Percentiles rank a stretch among this genome's conserved stretches.
phyloP scores from a whole-genome alignment of 2,329 filamentous ascomycete species.

The Pestalotiopsis sp. region DNA sequence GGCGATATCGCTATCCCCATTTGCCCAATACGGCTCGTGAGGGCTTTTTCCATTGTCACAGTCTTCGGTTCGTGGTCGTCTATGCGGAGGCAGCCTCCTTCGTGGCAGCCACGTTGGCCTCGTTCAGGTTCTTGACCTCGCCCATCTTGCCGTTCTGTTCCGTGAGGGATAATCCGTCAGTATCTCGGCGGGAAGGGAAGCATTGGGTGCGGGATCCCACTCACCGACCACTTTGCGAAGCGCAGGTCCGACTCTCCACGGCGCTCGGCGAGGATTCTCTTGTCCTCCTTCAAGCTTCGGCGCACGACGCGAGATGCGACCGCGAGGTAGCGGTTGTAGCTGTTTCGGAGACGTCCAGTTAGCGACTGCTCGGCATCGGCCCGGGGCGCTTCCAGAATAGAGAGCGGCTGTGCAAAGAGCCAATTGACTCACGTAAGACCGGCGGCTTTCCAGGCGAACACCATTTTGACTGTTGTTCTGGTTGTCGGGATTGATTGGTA shows the following conservation, averaged over 20 bases:
- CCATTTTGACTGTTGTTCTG: slow-evolving; percentile 70
- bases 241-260: slow-evolving; percentile 86
- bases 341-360: slow-evolving; percentile 45
- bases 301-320: slow-evolving; percentile 94
- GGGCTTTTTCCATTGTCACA: background rate
- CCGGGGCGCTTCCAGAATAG: slow-evolving; percentile 1
- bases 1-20: background rate
- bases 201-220: slow-evolving; percentile 37
- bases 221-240: slow-evolving; percentile 95
- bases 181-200: slow-evolving; percentile 5
- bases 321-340: slow-evolving; percentile 99
- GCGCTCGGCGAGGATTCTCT: slow-evolving; percentile 84
- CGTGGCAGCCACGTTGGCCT: slow-evolving; percentile 49
- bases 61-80: slow-evolving; percentile 19
- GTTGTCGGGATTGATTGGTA: slow-evolving; percentile 26
- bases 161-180: slow-evolving; percentile 32
- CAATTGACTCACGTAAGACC: slow-evolving; percentile 80
- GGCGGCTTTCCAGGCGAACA: slow-evolving; percentile 97
- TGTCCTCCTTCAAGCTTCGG: slow-evolving; percentile 94
- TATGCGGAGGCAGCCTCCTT: slow-evolving; percentile 39
- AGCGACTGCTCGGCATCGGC: slow-evolving; percentile 28
- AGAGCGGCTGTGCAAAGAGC: slow-evolving; percentile 9
- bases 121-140: slow-evolving; percentile 72
- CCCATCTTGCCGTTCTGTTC: slow-evolving; percentile 93
- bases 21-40: background rate